phyloP scores from a whole-genome alignment of 441 rosid genomes.

The Adansonia rubrostipa region DNA sequence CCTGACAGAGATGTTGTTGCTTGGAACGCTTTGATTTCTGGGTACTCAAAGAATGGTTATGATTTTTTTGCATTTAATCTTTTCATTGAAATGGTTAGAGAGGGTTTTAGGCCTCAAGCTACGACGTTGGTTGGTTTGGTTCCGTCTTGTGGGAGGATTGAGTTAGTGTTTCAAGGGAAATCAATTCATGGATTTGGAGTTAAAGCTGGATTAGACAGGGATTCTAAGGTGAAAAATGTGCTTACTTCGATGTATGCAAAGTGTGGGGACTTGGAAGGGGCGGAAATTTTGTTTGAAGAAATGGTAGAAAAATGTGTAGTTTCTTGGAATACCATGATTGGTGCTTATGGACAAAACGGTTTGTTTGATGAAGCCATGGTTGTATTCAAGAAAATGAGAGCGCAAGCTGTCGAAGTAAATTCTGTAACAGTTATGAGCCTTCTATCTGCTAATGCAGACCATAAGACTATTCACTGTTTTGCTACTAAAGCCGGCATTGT shows the following conservation, averaged over 20 bases:
- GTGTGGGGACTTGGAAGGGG: slow-evolving; percentile 53
- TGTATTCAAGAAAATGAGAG: slow-evolving; percentile 59
- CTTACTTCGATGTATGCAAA: slow-evolving; percentile 70
- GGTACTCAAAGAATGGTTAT: slow-evolving; percentile 64
- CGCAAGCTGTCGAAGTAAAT: slow-evolving; percentile 46
- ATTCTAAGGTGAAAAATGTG: slow-evolving; percentile 60
- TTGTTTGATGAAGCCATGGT: slow-evolving; percentile 49
- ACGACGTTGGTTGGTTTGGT: slow-evolving; percentile 62
- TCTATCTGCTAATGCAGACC: slow-evolving; percentile 56
- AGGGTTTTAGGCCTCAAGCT: slow-evolving; percentile 56
- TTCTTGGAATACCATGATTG: slow-evolving; percentile 80
- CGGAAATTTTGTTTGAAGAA: slow-evolving; percentile 49
- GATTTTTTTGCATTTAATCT: slow-evolving; percentile 46
- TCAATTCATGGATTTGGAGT: slow-evolving; percentile 61
- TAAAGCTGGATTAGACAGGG: slow-evolving; percentile 56
- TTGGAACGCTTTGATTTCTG: slow-evolving; percentile 85
- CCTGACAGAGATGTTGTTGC: slow-evolving; percentile 65
- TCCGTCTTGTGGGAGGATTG: slow-evolving; percentile 60
- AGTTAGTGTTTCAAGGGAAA: slow-evolving; percentile 59
- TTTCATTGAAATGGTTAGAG: slow-evolving; percentile 56
- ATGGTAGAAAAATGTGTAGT: slow-evolving; percentile 52
- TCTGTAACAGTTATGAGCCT: slow-evolving; percentile 63
- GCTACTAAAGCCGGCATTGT: slow-evolving; percentile 57
- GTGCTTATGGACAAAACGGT: slow-evolving; percentile 68
- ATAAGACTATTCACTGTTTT: slow-evolving; percentile 56